Evolutionary conservation across 1,284 basidiomycete genomes (phyloP), one percentile per base, ranked within the genome.

Genomic region (Moesziomyces antarcticus): DNA sequence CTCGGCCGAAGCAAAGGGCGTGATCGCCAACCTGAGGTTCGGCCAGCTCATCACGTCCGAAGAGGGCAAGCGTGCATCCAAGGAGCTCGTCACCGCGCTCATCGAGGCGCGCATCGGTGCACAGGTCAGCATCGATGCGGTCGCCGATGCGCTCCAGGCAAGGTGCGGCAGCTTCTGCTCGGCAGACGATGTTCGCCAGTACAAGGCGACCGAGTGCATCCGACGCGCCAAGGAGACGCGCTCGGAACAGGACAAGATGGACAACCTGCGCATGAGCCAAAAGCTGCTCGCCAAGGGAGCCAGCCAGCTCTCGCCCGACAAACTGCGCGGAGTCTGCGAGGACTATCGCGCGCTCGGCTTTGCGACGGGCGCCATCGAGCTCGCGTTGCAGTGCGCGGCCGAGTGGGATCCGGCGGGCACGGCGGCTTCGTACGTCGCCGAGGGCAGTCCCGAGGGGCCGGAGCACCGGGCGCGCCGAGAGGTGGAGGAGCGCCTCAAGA

Each of bases 81-180:
- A 90, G 77, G 95, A 95, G 54, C 75, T 80, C 13, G 78, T 80
- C 44, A 80, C 73, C 10, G 91, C 95, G 37, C 89, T 99, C 71
- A 99, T 99, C 78, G 94, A 99, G 85, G 93, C 95, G 80, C 96
- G 98, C 83, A 98, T 98, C 77, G 93, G 93, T 16, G 92, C 96
- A 81, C 94, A 97, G 83, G 92, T 94, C 51, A 94, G 93, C 79
- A 94, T 96, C 82, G 97, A 99, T 85, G 93, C 93, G 3, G 92
- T 99, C 79, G 96, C 93, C 79, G 93, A 97, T 78, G 90, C 94
- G 55, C 86, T 99, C 35, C 96, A 99, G 83, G 91, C 92, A 81
- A 89, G 94, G 80, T 99, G 97, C 80, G 95, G 94, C 1, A 93
- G 93, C 20, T 99, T 99, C 88, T 98, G 95, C 85, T 95, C 93